Base-by-base conservation (phyloP, 2,329 filamentous ascomycete species). In the Aspergillus novoparasiticus region DNA sequence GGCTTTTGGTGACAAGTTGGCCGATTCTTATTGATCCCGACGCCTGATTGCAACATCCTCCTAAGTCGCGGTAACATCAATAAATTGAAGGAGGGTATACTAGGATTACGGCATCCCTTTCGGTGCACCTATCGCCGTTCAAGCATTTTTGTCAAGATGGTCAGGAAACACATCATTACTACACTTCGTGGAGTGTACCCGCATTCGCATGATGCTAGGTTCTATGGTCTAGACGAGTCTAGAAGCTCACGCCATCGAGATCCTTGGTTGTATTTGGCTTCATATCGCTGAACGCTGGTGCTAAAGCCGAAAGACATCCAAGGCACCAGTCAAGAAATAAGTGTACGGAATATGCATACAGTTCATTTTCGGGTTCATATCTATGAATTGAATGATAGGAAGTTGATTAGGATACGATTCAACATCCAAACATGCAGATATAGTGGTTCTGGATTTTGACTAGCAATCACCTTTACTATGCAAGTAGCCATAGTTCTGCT, bases 181-280 rank as follows among this genome's bases (percentile, higher is more conserved):
- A 19, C 51, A 55, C 2, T 21, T 9, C 16, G 51, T 55, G 51
- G 12, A 39, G 32, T 39, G 28, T 51, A 28, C 48, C 48, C 26
- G 48, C 48, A 51, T 41, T 55, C 51, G 51, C 51, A 55, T 55
- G n/a, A 23, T 36, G 30, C 51, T 12, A 19, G 51, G n/a, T 39
- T 55, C 8, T 34, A 28, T 39, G 51, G 30, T 26, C 51, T 55
- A 55, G 51, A 55, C 32, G 34, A 55, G 51, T 39, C 51, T 16
- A 55, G 30, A 39, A 55, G 34, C 32, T 14, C 8, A 55, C 19
- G 11, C 21, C 16, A 36, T 55, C 32, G n/a, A 39, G 12, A 34
- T 21, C 51, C 51, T 39, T 26, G 51, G 51, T 12, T 11, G 10
- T 26, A 28, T 28, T 34, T 41, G 34, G 28, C 46, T 6, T 32